A percentile compares a stretch with the other conserved stretches of the same genome.
Conservation (phyloP, 352 stramenopile species). For the Globisporangium perplexum region DNA sequence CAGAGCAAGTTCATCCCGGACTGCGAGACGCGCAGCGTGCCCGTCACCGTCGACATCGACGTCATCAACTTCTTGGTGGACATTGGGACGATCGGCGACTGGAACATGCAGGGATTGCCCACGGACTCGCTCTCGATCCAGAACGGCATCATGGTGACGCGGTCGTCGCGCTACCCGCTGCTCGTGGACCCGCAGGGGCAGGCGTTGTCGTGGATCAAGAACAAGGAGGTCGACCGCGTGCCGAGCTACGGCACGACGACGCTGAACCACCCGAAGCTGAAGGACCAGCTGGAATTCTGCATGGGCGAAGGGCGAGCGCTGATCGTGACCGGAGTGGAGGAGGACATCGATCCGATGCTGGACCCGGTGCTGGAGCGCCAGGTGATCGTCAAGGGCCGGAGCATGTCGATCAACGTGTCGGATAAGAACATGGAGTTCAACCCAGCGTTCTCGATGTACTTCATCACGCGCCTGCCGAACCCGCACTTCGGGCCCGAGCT, state of each 20-base stretch:
- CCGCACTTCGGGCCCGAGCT: slow-evolving; percentile 97
- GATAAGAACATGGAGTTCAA: slow-evolving; percentile 99
- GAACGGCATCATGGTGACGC: slow-evolving; percentile 98
- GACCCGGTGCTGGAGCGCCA: slow-evolving; percentile 97
- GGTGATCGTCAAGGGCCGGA: slow-evolving; percentile 95
- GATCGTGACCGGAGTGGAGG: slow-evolving; percentile 94
- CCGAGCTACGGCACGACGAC: slow-evolving; percentile 94
- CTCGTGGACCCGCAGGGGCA: slow-evolving; percentile 98
- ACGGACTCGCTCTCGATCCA: slow-evolving; percentile 97
- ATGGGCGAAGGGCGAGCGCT: slow-evolving; percentile 96
- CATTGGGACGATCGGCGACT: slow-evolving; percentile 96
- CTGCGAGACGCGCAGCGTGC: slow-evolving; percentile 88
- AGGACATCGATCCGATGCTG: slow-evolving; percentile 98
- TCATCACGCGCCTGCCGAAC: slow-evolving; percentile 97
- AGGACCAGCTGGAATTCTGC: slow-evolving; percentile 97
- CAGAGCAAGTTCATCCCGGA: slow-evolving; percentile 96
- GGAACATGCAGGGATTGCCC: slow-evolving; percentile 97
- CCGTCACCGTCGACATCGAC: slow-evolving; percentile 94
- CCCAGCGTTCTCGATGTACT: slow-evolving; percentile 97
- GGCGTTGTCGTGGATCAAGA: slow-evolving; percentile 97
- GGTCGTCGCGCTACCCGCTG: slow-evolving; percentile 93
- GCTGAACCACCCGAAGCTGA: slow-evolving; percentile 95
- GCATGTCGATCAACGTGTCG: slow-evolving; percentile 97
- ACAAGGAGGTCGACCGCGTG: slow-evolving; percentile 91
- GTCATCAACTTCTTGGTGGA: slow-evolving; percentile 97